Evolutionary conservation across 208 protist genomes (phyloP).

Genomic region (Trypanosoma rangeli): DNA sequence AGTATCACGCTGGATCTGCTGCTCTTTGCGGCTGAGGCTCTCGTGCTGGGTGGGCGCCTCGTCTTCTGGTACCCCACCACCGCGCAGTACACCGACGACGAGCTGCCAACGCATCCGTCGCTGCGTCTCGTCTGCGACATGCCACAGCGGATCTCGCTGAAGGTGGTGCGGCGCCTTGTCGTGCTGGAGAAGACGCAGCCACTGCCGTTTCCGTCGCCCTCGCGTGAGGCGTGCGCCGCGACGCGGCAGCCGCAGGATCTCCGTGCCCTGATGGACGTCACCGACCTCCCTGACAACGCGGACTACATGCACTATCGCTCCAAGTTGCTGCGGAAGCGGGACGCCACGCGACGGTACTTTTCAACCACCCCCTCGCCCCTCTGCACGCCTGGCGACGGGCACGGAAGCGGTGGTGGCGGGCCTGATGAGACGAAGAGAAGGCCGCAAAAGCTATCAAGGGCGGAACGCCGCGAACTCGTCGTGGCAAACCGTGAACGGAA

Average conservation of each 20-base stretch:
- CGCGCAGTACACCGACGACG: slow-evolving; percentile 73
- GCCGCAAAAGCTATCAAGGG: slow-evolving; percentile 11
- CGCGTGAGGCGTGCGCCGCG: slow-evolving; percentile 52
- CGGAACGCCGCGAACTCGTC: slow-evolving; percentile 43
- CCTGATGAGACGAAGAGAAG: not conserved
- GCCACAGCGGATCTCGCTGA: slow-evolving; percentile 84
- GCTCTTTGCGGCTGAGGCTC: slow-evolving; percentile 85
- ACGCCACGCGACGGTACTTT: slow-evolving; percentile 35
- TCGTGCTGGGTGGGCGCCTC: slow-evolving; percentile 88
- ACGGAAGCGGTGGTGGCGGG: not conserved
- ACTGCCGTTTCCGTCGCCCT: slow-evolving; percentile 35
- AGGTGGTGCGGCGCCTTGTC: slow-evolving; percentile 73
- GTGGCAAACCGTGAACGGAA: slow-evolving; percentile 67
- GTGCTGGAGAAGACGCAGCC: slow-evolving; percentile 56
- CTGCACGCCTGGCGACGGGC: slow-evolving; percentile 5
- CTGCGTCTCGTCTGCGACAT: slow-evolving; percentile 72
- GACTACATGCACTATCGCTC: slow-evolving; percentile 77
- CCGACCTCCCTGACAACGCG: slow-evolving; percentile 58
- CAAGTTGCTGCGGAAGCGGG: slow-evolving; percentile 48
- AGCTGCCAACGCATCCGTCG: slow-evolving; percentile 93
- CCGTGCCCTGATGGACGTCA: slow-evolving; percentile 59
- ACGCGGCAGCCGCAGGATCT: slow-evolving; percentile 45
- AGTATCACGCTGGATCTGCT: slow-evolving; percentile 88
- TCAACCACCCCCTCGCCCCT: not conserved
- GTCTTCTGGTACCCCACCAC: slow-evolving; percentile 96